phyloP scores from a whole-genome alignment of 495 filamentous ascomycete species.

The Astrothelium subdiscretum region DNA sequence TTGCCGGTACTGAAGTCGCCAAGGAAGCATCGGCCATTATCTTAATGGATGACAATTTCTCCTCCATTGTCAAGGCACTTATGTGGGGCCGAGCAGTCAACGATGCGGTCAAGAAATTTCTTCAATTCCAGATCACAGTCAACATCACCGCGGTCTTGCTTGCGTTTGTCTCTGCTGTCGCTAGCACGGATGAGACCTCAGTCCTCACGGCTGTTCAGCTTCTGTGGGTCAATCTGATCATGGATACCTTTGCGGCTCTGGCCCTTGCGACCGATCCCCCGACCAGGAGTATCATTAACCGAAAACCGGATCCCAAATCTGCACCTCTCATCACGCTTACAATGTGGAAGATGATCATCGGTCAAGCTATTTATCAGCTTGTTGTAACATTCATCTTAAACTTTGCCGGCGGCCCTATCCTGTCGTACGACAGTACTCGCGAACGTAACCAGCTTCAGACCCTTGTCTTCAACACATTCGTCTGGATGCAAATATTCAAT shows the following conservation, averaged over 20 bases:
- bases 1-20: conserved; percentile 81
- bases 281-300: conserved; percentile 54
- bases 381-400: conserved; percentile 66
- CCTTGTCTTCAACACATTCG: conserved; percentile 81
- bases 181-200: conserved; percentile 50
- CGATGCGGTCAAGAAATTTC: conserved; percentile 82
- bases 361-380: conserved; percentile 73
- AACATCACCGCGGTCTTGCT: conserved; percentile 83
- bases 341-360: conserved; percentile 94
- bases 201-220: conserved; percentile 78
- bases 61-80: conserved; percentile 79
- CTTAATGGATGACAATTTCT: conserved; percentile 87
- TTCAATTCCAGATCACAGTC: conserved; percentile 88
- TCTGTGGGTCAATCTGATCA: conserved; percentile 86
- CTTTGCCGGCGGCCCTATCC: conserved; percentile 56
- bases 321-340: conserved; percentile 63
- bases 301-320: conserved; percentile 65
- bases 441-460: conserved; percentile 45
- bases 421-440: conserved; percentile 39
- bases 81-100: conserved; percentile 84
- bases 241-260: conserved; percentile 92
- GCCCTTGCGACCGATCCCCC: conserved; percentile 83
- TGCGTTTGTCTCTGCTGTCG: conserved; percentile 70
- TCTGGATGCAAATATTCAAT: conserved; percentile 96
- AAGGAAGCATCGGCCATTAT: conserved; percentile 93